A percentile compares a stretch with the other conserved stretches of the same genome.
These are phyloP conservation scores for Podospora fimiseda DNA, from an alignment of 495 filamentous ascomycete species.

Conservation along the genomic window DNA sequence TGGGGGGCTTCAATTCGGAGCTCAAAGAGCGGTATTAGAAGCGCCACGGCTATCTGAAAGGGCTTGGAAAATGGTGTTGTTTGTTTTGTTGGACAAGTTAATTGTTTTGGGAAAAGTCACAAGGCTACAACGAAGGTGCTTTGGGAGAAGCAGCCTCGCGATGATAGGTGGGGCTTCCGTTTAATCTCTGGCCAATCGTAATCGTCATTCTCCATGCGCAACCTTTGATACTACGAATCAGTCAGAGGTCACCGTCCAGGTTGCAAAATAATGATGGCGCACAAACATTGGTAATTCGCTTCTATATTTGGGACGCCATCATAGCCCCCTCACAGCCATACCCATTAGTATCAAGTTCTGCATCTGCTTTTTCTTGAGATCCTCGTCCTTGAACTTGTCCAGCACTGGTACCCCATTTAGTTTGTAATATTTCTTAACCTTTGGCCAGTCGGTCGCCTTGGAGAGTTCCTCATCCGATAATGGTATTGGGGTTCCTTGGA, in stretches of 20 bases:
- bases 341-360: slow-evolving; percentile 59
- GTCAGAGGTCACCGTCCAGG: too few species aligned
- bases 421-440: slow-evolving; percentile 79
- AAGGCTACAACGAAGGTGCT: neutral
- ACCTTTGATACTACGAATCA: too few species aligned
- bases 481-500: slow-evolving; percentile 56
- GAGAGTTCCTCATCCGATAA: slow-evolving; percentile 59
- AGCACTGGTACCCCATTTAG: slow-evolving; percentile 50
- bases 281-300: too few species aligned
- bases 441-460: slow-evolving; percentile 54
- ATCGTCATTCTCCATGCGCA: too few species aligned
- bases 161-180: neutral
- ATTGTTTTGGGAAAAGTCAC: neutral
- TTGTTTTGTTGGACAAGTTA: neutral
- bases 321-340: slow-evolving; percentile 64
- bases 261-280: too few species aligned
- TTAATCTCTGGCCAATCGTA: neutral
- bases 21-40: too few species aligned
- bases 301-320: too few species aligned
- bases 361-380: slow-evolving; percentile 41
- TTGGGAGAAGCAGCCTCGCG: neutral
- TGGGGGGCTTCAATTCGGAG: neutral
- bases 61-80: too few species aligned
- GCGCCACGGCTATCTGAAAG: too few species aligned
- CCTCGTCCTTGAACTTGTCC: slow-evolving; percentile 28